phyloP scores from a whole-genome alignment of 2,329 filamentous ascomycete genomes.

The Aspergillus brasiliensis region DNA sequence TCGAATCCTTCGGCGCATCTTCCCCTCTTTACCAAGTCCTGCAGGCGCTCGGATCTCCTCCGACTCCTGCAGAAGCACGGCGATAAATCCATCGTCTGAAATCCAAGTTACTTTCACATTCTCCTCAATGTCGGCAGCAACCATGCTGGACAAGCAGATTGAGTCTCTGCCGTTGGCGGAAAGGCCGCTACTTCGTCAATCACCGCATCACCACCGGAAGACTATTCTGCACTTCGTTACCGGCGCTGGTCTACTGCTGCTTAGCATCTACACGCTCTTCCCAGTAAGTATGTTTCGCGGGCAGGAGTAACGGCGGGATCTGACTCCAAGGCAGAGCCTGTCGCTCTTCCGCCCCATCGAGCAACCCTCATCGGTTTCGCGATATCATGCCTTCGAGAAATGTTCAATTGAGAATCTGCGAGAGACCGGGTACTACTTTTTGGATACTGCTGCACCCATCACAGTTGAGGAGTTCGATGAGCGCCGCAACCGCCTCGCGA shows the following conservation, averaged over 20 bases:
- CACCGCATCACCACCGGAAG: background rate
- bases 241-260: background rate
- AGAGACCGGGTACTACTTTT: constrained; percentile 20
- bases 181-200: background rate
- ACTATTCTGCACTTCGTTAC: background rate
- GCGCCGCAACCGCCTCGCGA: constrained; percentile 59
- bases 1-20: background rate
- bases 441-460: constrained; percentile 49
- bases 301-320: background rate
- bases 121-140: background rate
- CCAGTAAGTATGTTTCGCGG: background rate
- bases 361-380: background rate
- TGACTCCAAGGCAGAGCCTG: background rate
- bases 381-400: constrained; percentile 35
- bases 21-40: background rate
- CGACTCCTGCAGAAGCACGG: background rate
- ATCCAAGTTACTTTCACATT: no score
- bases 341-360: background rate
- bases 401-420: constrained; percentile 59
- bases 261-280: background rate
- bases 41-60: background rate
- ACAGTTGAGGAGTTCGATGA: constrained; percentile 55
- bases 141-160: background rate
- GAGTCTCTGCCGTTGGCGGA: background rate
- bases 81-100: background rate